These are phyloP conservation scores for Erysimum cheiri DNA, from an alignment of 441 rosid species.

Conservation along the genomic window DNA sequence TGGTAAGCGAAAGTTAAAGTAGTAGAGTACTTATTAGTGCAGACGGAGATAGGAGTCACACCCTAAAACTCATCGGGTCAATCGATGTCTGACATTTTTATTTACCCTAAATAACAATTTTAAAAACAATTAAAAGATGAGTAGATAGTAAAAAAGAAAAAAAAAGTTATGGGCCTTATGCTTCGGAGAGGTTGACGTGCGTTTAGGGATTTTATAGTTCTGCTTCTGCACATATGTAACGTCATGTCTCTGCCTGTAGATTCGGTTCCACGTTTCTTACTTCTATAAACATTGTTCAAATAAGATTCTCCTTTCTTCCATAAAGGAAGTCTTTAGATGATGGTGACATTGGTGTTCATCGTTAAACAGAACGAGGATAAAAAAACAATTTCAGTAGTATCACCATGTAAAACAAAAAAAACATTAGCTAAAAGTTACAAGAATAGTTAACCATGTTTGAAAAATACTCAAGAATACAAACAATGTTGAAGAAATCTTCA, in stretches of 20 bases:
- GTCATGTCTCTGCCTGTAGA: conserved; percentile 47
- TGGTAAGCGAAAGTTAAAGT: conserved; percentile 47
- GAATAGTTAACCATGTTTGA: conserved; percentile 4
- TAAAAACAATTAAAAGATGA: background rate
- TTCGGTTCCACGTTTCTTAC: conserved; percentile 46
- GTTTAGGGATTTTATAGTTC: conserved; percentile 42
- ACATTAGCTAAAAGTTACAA: background rate
- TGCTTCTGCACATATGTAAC: conserved; percentile 47
- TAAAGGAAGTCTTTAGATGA: background rate
- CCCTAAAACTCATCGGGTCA: conserved; percentile 56
- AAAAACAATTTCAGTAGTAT: background rate
- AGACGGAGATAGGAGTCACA: conserved; percentile 46
- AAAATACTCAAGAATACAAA: conserved; percentile 13
- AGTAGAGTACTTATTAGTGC: conserved; percentile 47
- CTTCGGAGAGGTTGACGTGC: conserved; percentile 47
- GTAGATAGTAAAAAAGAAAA: background rate
- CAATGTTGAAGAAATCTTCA: conserved; percentile 4
- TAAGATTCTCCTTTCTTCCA: conserved; percentile 1
- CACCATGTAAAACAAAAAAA: background rate
- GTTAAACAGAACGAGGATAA: background rate
- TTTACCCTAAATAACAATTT: conserved; percentile 44
- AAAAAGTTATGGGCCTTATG: conserved; percentile 36
- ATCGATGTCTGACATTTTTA: conserved; percentile 66
- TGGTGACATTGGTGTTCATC: background rate
- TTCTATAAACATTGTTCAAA: conserved; percentile 17